Evolutionary conservation across 495 filamentous ascomycete genomes (phyloP).

Genomic region (Neurospora hispaniola): DNA sequence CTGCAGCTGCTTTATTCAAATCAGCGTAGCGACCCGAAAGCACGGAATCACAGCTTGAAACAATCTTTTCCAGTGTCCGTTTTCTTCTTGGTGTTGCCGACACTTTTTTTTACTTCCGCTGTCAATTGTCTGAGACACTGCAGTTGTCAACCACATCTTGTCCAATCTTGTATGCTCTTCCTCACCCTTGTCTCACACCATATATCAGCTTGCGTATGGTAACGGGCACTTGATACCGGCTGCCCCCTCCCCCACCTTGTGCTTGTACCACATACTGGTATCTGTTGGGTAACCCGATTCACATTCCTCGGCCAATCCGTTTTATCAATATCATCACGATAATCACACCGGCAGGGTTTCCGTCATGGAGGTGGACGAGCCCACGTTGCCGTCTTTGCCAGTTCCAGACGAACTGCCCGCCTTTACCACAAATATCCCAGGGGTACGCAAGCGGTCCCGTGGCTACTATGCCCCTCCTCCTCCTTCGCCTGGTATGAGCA

Average conservation of each 20-base stretch:
- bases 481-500: slow-evolving; percentile 16
- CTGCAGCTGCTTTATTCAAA: not conserved
- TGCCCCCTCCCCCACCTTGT: not conserved
- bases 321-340: not conserved
- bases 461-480: slow-evolving; percentile 11
- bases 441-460: slow-evolving; percentile 33
- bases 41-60: not conserved
- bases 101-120: not conserved
- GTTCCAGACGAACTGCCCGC: slow-evolving; percentile 6
- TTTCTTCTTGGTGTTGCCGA: not conserved
- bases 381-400: slow-evolving; percentile 31
- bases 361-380: slow-evolving; percentile 29
- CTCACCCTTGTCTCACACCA: not conserved
- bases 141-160: not conserved
- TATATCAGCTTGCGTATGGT: not conserved
- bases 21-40: not conserved
- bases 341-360: slow-evolving; percentile 11
- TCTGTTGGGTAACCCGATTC: not conserved
- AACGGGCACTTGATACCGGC: not conserved
- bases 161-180: not conserved
- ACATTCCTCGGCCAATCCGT: not conserved
- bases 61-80: not conserved
- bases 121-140: not conserved
- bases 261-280: not conserved
- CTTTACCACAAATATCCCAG: slow-evolving; percentile 20